Evolutionary conservation across 2,329 filamentous ascomycete genomes (phyloP).

Genomic region (Fusarium tanahbumbuense): DNA sequence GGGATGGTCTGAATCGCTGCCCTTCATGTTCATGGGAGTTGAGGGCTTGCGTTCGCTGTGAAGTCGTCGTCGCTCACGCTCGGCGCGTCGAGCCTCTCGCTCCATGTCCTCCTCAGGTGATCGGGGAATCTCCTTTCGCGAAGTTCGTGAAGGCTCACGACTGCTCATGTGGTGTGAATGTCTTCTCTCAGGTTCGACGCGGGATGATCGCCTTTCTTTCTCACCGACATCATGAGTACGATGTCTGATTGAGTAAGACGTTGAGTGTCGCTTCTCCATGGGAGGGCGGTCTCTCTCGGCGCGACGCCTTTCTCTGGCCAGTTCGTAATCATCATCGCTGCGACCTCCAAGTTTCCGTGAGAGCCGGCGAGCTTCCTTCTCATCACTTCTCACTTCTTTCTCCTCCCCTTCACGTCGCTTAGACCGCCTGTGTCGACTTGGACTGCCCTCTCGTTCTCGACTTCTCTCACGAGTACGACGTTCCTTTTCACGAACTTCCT

Average conservation of each 20-base stretch:
- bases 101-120: constrained; percentile 5
- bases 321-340: constrained; percentile 10
- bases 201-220: constrained; percentile 1
- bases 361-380: constrained; percentile 24
- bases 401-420: constrained; percentile 22
- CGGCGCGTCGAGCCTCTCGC: constrained; percentile 20
- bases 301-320: constrained; percentile 11
- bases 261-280: constrained; percentile 23
- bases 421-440: constrained; percentile 17
- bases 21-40: neutral
- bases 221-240: neutral
- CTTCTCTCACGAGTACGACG: constrained; percentile 21
- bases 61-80: constrained; percentile 23
- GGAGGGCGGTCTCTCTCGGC: constrained; percentile 14
- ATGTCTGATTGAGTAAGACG: constrained; percentile 17
- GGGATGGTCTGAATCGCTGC: constrained; percentile 10
- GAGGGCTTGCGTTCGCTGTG: constrained; percentile 13
- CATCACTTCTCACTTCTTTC: neutral
- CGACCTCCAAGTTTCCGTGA: constrained; percentile 13
- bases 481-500: constrained; percentile 18
- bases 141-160: constrained; percentile 10
- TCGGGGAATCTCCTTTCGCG: constrained; percentile 2
- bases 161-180: constrained; percentile 15
- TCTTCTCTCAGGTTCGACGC: neutral
- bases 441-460: constrained; percentile 15